A percentile compares a stretch with the other conserved stretches of the same genome.
Evolutionary conservation across 2,329 filamentous ascomycete genomes (phyloP).

Genomic region (Metarhizium humberi): DNA sequence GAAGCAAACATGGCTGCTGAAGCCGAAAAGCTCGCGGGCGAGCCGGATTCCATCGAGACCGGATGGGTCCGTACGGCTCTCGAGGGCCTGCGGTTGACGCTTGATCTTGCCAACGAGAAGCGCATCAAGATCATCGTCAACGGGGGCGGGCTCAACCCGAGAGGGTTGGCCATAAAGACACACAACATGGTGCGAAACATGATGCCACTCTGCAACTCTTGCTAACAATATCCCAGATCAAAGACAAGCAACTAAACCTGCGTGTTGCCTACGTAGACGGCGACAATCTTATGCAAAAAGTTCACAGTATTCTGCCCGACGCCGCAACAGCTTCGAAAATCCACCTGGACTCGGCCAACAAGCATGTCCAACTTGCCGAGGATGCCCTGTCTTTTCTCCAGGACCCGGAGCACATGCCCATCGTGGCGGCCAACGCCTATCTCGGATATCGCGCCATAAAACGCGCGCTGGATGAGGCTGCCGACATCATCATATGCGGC

Average conservation of each 20-base stretch:
- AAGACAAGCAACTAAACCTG: slow-evolving; percentile 17
- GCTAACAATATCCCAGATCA: slow-evolving; percentile 10
- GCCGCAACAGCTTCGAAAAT: background rate
- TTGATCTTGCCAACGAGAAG: slow-evolving; percentile 29
- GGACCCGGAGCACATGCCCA: slow-evolving; percentile 8
- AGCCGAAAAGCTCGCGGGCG: slow-evolving; percentile 7
- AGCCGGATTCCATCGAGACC: slow-evolving; percentile 1
- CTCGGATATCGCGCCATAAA: slow-evolving; percentile 37
- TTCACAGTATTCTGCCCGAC: slow-evolving; percentile 5
- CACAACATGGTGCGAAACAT: slow-evolving; percentile 9
- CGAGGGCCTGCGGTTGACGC: slow-evolving; percentile 14
- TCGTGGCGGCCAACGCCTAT: slow-evolving; percentile 35
- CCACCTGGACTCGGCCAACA: slow-evolving; percentile 16
- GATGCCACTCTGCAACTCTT: background rate
- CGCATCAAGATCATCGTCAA: slow-evolving; percentile 47
- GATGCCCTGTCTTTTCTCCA: slow-evolving; percentile 11
- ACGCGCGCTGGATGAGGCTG: slow-evolving; percentile 25
- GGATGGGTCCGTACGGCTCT: slow-evolving; percentile 15
- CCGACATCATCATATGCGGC: slow-evolving; percentile 33
- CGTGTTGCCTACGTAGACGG: slow-evolving; percentile 28
- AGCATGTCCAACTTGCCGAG: slow-evolving; percentile 10
- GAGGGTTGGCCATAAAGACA: slow-evolving; percentile 32
- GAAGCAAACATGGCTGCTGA: slow-evolving; percentile 18
- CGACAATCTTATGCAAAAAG: slow-evolving; percentile 22
- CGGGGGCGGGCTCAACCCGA: slow-evolving; percentile 46